These are phyloP conservation scores for Rozella allomycis DNA, from an alignment of 371 early-diverging fungal species.

Conservation along the genomic window DNA sequence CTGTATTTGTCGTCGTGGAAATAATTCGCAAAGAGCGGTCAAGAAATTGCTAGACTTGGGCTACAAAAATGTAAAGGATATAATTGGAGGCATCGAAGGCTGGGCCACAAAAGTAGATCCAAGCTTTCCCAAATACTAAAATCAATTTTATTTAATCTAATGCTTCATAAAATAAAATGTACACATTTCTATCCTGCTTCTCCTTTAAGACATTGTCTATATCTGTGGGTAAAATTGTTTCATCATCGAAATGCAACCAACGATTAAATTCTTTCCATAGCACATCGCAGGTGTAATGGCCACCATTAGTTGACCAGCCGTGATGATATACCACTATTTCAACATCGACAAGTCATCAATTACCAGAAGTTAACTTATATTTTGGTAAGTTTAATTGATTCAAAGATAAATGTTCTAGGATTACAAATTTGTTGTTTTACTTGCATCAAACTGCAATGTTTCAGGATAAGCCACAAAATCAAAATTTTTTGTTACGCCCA, in stretches of 20 bases:
- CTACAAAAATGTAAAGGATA: slow-evolving; percentile 28
- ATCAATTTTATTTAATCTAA: not conserved
- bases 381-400: slow-evolving; percentile 12
- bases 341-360: not conserved
- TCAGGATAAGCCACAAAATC: slow-evolving; percentile 51
- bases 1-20: slow-evolving; percentile 73
- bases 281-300: slow-evolving; percentile 92
- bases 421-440: slow-evolving; percentile 1
- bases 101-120: slow-evolving; percentile 58
- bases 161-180: no score
- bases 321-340: slow-evolving; percentile 75
- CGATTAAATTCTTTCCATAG: no score
- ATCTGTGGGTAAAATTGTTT: no score
- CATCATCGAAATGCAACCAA: no score
- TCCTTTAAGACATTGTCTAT: no score
- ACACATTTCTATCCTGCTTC: no score
- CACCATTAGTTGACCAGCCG: slow-evolving; percentile 64
- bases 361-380: slow-evolving; percentile 17
- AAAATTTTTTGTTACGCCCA: slow-evolving; percentile 59
- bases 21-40: slow-evolving; percentile 70
- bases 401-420: not conserved
- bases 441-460: slow-evolving; percentile 37
- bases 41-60: slow-evolving; percentile 31
- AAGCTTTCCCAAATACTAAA: slow-evolving; percentile 60
- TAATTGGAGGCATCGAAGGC: slow-evolving; percentile 52